Conservation (phyloP, 2,329 filamentous ascomycete genomes). For the Seiridium cupressi region DNA sequence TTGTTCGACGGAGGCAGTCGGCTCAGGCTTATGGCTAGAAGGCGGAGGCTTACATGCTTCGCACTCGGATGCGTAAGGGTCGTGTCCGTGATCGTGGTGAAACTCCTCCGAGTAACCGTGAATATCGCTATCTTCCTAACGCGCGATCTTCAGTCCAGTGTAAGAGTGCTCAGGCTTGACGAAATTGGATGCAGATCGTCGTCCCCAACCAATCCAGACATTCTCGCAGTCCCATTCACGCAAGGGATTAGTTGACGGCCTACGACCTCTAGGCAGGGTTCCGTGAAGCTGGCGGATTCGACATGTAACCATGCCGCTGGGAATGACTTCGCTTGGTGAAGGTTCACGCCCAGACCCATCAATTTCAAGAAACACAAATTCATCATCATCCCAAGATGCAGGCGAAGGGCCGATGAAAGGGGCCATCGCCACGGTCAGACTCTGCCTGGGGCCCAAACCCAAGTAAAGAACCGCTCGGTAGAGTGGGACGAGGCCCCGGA, state of each 20-base stretch:
- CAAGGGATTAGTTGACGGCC: constrained; percentile 13
- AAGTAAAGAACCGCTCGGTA: no score
- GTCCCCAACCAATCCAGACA: constrained; percentile 28
- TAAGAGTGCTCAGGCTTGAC: constrained; percentile 22
- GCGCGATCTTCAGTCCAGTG: constrained; percentile 18
- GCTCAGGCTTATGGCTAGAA: constrained; percentile 4
- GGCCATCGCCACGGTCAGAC: not conserved
- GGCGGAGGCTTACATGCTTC: not conserved
- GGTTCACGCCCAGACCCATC: not conserved
- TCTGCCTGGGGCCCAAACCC: not conserved
- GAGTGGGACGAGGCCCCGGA: no score
- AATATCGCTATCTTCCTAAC: constrained; percentile 21
- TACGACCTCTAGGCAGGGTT: constrained; percentile 19
- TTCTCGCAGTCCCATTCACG: constrained; percentile 22
- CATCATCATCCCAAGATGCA: not conserved
- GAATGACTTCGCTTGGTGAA: constrained; percentile 17
- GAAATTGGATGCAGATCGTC: constrained; percentile 21
- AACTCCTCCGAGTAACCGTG: constrained; percentile 13
- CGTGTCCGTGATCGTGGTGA: constrained; percentile 2
- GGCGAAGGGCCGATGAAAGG: not conserved
- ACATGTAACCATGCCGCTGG: constrained; percentile 30
- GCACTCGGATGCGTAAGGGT: constrained; percentile 1
- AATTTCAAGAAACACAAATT: not conserved
- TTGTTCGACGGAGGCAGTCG: constrained; percentile 15
- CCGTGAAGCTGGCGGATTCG: constrained; percentile 29